phyloP scores from a whole-genome alignment of 208 protist genomes.

The Porcisia hertigi region DNA sequence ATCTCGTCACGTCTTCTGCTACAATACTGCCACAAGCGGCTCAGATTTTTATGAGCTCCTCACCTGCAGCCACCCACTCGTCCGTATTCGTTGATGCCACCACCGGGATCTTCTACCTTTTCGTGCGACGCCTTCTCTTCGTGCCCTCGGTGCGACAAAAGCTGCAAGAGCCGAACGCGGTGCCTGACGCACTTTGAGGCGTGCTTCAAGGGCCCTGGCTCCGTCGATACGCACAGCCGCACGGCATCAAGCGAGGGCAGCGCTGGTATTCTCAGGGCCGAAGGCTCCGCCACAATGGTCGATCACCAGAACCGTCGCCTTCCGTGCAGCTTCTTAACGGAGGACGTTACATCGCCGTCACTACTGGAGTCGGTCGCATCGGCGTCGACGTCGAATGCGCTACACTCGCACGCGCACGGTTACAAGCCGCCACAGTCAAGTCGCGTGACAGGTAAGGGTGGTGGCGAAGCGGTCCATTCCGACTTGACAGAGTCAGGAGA shows the following conservation, averaged over 20 bases:
- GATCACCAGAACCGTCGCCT: slow-evolving; percentile 3
- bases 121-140: slow-evolving; percentile 9
- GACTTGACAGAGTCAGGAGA: background rate
- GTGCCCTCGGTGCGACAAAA: slow-evolving; percentile 27
- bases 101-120: background rate
- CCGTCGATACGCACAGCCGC: background rate
- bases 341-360: slow-evolving; percentile 1
- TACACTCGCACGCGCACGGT: slow-evolving; percentile 2
- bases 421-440: background rate
- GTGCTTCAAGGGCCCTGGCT: slow-evolving; percentile 15
- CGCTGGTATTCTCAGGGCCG: background rate
- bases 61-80: slow-evolving; percentile 5
- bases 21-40: background rate
- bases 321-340: slow-evolving; percentile 7
- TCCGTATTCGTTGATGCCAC: slow-evolving; percentile 2
- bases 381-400: slow-evolving; percentile 3
- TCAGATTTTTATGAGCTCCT: slow-evolving; percentile 14
- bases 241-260: slow-evolving; percentile 14
- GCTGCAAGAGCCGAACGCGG: slow-evolving; percentile 32
- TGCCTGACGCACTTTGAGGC: slow-evolving; percentile 32
- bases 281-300: background rate
- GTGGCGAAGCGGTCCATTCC: background rate
- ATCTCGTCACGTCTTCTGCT: background rate
- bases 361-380: slow-evolving; percentile 17
- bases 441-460: background rate